These are phyloP conservation scores for Climacium dendroides DNA, from an alignment of 225 moss, liverwort and hornwort species.

Conservation along the genomic window DNA sequence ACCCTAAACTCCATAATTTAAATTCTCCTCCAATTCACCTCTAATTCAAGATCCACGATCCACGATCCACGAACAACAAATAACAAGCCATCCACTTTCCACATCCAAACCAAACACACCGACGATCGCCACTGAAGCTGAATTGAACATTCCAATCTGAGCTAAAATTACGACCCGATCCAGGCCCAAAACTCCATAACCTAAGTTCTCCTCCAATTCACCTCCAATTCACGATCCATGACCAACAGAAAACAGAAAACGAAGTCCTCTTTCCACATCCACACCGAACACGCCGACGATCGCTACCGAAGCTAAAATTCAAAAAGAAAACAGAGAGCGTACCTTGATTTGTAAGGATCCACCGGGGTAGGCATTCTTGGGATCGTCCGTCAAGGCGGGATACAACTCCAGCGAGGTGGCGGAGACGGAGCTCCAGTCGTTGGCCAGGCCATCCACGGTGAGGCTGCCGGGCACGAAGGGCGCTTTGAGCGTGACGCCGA, in stretches of 20 bases:
- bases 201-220: background rate
- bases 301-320: background rate
- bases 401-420: conserved; percentile 42
- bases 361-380: conserved; percentile 37
- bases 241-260: background rate
- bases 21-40: background rate
- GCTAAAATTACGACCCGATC: background rate
- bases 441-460: conserved; percentile 62
- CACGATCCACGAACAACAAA: background rate
- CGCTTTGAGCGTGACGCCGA: conserved; percentile 45
- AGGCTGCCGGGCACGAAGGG: conserved; percentile 57
- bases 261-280: background rate
- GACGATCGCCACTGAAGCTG: background rate
- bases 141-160: background rate
- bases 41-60: background rate
- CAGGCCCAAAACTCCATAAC: background rate
- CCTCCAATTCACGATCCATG: background rate
- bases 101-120: background rate
- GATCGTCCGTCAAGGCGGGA: conserved; percentile 47
- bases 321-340: background rate
- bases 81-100: background rate
- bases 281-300: background rate
- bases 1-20: background rate
- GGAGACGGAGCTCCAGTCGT: conserved; percentile 54
- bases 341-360: conserved; percentile 76